These are phyloP conservation scores for Rhinocladiella similis DNA, from an alignment of 2,329 filamentous ascomycete genomes.

Conservation along the genomic window DNA sequence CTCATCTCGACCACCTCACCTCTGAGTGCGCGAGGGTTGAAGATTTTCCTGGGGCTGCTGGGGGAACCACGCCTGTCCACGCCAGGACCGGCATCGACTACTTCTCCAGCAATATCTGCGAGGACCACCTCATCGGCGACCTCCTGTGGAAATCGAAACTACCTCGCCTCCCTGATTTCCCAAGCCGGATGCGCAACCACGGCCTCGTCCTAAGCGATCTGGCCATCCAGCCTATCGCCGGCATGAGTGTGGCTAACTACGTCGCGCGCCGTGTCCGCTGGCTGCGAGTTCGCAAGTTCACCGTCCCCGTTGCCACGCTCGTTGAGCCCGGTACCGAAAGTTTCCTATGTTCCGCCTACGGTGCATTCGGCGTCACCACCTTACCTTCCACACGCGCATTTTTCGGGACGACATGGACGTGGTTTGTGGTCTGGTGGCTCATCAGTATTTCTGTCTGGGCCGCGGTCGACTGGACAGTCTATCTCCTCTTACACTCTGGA, in stretches of 20 bases:
- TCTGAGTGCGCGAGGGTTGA: slow-evolving; percentile 48
- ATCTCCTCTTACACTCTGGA: slow-evolving; percentile 71
- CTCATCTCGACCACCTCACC: slow-evolving; percentile 77
- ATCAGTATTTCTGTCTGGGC: slow-evolving; percentile 70
- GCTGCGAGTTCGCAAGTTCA: slow-evolving; percentile 92
- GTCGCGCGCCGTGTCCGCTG: slow-evolving; percentile 80
- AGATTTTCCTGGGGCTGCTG: slow-evolving; percentile 36
- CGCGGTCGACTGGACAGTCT: slow-evolving; percentile 70
- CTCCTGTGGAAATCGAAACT: slow-evolving; percentile 75
- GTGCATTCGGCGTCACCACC: slow-evolving; percentile 75
- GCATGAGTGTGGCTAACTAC: slow-evolving; percentile 76
- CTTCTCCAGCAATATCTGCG: slow-evolving; percentile 95
- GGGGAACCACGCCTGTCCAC: slow-evolving; percentile 39
- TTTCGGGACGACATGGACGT: slow-evolving; percentile 66
- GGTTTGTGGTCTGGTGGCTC: slow-evolving; percentile 67
- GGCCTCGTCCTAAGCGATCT: slow-evolving; percentile 81
- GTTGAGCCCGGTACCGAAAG: slow-evolving; percentile 92
- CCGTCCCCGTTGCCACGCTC: slow-evolving; percentile 81
- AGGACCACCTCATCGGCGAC: slow-evolving; percentile 94
- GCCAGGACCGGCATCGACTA: slow-evolving; percentile 70
- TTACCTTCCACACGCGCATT: slow-evolving; percentile 52
- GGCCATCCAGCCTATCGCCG: slow-evolving; percentile 83
- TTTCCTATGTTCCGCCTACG: slow-evolving; percentile 77
- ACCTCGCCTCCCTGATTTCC: slow-evolving; percentile 41
- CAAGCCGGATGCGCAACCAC: slow-evolving; percentile 63